phyloP scores from a whole-genome alignment of 2,329 filamentous ascomycete species.

The Colletotrichum lini region DNA sequence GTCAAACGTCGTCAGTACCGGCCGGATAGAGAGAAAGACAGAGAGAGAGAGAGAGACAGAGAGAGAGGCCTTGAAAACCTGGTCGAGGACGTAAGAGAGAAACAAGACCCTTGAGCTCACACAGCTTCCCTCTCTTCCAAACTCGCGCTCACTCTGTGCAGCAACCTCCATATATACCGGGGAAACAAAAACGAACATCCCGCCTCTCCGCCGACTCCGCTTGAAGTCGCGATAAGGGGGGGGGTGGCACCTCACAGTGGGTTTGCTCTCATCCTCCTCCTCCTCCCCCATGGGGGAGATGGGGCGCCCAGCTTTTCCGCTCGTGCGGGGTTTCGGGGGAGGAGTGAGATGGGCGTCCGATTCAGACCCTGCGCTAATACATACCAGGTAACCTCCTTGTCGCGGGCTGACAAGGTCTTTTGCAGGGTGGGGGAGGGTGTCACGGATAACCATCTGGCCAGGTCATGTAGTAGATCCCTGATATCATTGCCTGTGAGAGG shows the following conservation, averaged over 20 bases:
- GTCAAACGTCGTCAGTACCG: not conserved
- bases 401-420: not conserved
- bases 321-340: conserved; percentile 34
- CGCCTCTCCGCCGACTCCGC: conserved; percentile 25
- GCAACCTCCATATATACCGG: conserved; percentile 22
- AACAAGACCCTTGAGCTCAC: not conserved
- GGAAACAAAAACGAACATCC: not conserved
- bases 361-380: conserved; percentile 34
- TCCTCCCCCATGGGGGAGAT: conserved; percentile 37
- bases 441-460: conserved; percentile 27
- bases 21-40: not conserved
- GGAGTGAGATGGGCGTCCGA: not conserved
- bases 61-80: no score
- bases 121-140: not conserved
- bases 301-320: conserved; percentile 40
- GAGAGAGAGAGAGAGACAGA: no score
- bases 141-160: conserved; percentile 1
- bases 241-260: conserved; percentile 12
- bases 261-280: conserved; percentile 10
- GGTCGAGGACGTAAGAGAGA: no score
- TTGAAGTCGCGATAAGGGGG: conserved; percentile 24
- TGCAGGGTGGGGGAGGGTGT: conserved; percentile 8
- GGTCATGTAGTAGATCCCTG: not conserved
- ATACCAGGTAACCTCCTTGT: conserved; percentile 10
- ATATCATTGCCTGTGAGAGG: not conserved